Base-by-base conservation (phyloP, 2,329 filamentous ascomycete species). In the Paraphaeosphaeria sporulosa region DNA sequence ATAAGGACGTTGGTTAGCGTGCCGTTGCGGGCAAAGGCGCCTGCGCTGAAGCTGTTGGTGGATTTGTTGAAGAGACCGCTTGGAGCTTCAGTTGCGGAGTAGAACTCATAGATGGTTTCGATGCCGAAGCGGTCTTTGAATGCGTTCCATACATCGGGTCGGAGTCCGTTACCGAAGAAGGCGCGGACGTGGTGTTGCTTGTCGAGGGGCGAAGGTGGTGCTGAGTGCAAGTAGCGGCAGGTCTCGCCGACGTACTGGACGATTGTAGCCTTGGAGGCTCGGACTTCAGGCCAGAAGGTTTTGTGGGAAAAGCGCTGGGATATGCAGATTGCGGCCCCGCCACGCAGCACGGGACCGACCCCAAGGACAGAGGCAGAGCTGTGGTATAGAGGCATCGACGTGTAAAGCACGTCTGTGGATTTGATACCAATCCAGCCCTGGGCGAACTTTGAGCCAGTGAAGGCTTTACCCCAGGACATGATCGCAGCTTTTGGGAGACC, bases 1-100 rank as follows among this genome's bases (percentile, higher is more conserved):
- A 86, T 77, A 4, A 84, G 65, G 30, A 80, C 72, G 0, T 89
- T 83, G 30, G 84, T 75, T 25, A 93, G 66, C 1, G 84, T 77
- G 1, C 91, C 91, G 66, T 91, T 89, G 65, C 92, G 88, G 0
- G 90, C 91, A 2, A 94, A 89, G 23, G 85, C 83, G n/a, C 86
- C 84, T 1, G 85, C 68, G 81, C 25, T 85, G 81, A 77, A 88
- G 90, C 48, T 85, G 84, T 48, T 90, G 86, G 51, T 62, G 19
- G 64, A 70, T 53, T 63, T 63, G 59, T 78, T 91, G 60, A 86
- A 78, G 25, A 93, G 78, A 0, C 78, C 77, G 62, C 91, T 83
- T 27, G 91, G 83, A 15, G 89, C 87, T 77, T 80, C 78, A 1
- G 78, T 80, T 1, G 77, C 76, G 8, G 72, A 67, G 63, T 79